Evolutionary conservation across 192 early-diverging fungal genomes (phyloP), one percentile per base, ranked within the genome.

Genomic region (Podila epigama): DNA sequence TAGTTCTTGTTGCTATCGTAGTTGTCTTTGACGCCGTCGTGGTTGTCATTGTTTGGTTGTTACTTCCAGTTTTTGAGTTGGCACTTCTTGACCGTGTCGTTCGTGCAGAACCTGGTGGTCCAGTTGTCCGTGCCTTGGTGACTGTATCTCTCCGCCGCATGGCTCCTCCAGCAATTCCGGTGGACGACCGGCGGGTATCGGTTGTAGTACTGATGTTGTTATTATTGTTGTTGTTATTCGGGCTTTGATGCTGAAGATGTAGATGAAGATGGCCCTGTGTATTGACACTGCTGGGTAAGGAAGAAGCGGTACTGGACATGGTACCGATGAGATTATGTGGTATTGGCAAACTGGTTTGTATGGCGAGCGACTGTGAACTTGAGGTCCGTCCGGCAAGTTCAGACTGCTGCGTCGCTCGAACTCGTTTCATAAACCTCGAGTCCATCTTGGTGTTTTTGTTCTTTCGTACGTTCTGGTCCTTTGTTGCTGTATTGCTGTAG

Each of bases 91-190:
- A n/a, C n/a, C n/a, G n/a, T n/a, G 53, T 15, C 27, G 61, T 36
- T 25, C 54, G 62, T 57, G 68, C 12, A 28, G 51, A 55, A 56
- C 59, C 27, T 28, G 53, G 31, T 33, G 53, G 60, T 32, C 41
- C 22, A 48, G n/a, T 48, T 22, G n/a, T 72, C 56, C 28, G 54
- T 28, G 25, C 36, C 37, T n/a, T 58, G 60, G 10, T 42, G 54
- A 29, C 34, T 37, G 39, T 69, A 32, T 42, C 40, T 36, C 4
- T 51, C 42, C 13, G 22, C 27, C n/a, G 48, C n/a, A 36, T 63
- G 48, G 29, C n/a, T 18, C 11, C 34, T 16, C 32, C 48, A 20
- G 27, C 36, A 42, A n/a, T 61, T 42, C 13, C 31, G 28, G 44
- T 16, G 28, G 16, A 18, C 32, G 56, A 20, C 25, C 16, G 34